Conservation (phyloP, 306 rosid genomes). For the Rosa lucieae region DNA sequence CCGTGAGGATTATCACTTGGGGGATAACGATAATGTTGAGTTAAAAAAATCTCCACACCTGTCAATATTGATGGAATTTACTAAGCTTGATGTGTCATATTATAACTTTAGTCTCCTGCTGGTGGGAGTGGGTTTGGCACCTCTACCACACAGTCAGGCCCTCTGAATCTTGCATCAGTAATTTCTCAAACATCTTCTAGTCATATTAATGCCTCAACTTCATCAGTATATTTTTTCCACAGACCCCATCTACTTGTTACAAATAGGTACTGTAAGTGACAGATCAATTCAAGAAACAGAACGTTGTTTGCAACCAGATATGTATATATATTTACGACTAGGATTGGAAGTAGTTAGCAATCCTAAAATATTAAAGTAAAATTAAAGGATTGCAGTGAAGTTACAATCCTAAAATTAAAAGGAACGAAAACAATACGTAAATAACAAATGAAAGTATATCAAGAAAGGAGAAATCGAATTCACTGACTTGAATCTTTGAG, state of each 20-base stretch:
- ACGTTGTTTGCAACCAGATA: too few species aligned
- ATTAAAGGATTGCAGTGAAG: too few species aligned
- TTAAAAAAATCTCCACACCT: neutral
- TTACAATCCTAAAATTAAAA: too few species aligned
- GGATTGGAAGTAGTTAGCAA: too few species aligned
- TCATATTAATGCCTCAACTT: slow-evolving; percentile 51
- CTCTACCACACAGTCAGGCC: slow-evolving; percentile 51
- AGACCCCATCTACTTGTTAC: slow-evolving; percentile 25
- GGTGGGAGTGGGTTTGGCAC: slow-evolving; percentile 50
- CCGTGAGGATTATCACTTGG: slow-evolving; percentile 92
- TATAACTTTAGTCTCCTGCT: slow-evolving; percentile 39
- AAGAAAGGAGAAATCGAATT: too few species aligned
- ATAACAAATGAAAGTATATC: too few species aligned
- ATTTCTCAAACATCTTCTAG: slow-evolving; percentile 63
- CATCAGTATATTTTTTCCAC: slow-evolving; percentile 67
- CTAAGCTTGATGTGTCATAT: neutral
- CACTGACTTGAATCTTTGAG: too few species aligned
- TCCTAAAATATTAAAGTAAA: too few species aligned
- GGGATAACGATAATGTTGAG: slow-evolving; percentile 63
- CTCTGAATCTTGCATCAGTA: slow-evolving; percentile 46
- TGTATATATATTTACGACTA: too few species aligned
- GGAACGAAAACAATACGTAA: too few species aligned
- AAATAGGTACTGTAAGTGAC: too few species aligned
- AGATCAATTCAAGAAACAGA: too few species aligned
- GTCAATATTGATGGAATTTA: slow-evolving; percentile 1